Conservation (phyloP, 306 rosid species). For the Casuarina cunninghamiana region DNA sequence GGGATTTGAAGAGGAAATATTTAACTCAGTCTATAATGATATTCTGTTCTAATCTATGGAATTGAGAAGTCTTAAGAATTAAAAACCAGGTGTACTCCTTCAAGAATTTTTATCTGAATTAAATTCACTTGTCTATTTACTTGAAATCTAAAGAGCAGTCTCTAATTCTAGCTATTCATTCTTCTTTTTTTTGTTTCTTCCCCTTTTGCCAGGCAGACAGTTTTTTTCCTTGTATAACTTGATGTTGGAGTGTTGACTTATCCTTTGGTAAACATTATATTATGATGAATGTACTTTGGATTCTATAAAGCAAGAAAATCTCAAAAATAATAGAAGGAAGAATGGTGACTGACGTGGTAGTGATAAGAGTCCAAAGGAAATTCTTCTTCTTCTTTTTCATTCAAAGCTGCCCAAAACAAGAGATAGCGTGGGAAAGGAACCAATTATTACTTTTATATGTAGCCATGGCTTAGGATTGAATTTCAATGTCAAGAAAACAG, state of each 20-base stretch:
- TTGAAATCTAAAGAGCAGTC: neutral
- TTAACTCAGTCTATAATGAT: neutral
- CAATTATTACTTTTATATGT: too few relatives aligned
- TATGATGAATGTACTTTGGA: neutral
- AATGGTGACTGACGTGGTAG: too few relatives aligned
- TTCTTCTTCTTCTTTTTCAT: too few relatives aligned
- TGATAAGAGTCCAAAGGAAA: too few relatives aligned
- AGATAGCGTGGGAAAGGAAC: too few relatives aligned
- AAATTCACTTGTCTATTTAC: neutral
- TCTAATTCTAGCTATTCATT: neutral
- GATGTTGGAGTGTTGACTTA: neutral
- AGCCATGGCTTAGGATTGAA: too few relatives aligned
- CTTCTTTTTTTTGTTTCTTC: neutral
- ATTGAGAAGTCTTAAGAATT: neutral
- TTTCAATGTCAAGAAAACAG: too few relatives aligned
- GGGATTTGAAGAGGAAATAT: constrained; percentile 24
- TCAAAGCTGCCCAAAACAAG: too few relatives aligned
- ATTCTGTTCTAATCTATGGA: neutral
- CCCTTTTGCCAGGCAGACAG: neutral
- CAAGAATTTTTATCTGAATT: neutral
- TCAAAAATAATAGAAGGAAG: too few relatives aligned
- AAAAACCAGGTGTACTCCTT: neutral
- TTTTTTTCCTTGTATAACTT: neutral
- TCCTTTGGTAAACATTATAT: neutral
- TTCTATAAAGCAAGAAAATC: neutral